Conservation (phyloP, 2,329 filamentous ascomycete species). For the Pezicula rhizophila region DNA sequence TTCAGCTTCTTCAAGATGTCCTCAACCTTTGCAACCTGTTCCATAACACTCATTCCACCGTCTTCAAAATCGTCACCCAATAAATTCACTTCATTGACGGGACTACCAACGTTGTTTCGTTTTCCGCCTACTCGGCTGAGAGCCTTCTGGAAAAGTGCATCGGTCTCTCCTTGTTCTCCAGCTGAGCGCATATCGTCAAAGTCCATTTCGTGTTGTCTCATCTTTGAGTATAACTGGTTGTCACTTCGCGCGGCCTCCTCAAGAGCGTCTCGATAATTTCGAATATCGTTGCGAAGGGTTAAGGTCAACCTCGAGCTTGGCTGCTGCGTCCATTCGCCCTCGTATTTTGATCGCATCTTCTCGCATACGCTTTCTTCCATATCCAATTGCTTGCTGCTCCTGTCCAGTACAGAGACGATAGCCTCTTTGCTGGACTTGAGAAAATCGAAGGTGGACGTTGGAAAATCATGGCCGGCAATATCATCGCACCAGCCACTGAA, state of each 20-base stretch:
- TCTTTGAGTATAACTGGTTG: conserved; percentile 72
- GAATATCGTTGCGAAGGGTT: conserved; percentile 79
- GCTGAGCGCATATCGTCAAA: conserved; percentile 95
- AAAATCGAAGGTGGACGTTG: conserved; percentile 70
- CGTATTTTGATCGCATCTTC: conserved; percentile 98
- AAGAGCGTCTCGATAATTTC: conserved; percentile 80
- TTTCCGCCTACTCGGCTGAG: conserved; percentile 66
- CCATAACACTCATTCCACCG: conserved; percentile 69
- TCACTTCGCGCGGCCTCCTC: conserved; percentile 88
- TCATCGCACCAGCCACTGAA: conserved; percentile 94
- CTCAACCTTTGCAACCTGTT: conserved; percentile 85
- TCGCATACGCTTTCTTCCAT: conserved; percentile 98
- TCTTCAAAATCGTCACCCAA: conserved; percentile 92
- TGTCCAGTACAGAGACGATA: conserved; percentile 68
- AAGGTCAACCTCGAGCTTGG: conserved; percentile 85
- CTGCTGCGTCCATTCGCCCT: conserved; percentile 92
- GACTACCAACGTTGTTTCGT: conserved; percentile 52
- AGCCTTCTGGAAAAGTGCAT: conserved; percentile 81
- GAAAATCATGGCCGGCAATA: conserved; percentile 77
- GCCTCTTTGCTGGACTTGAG: conserved; percentile 72
- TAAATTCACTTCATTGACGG: conserved; percentile 63
- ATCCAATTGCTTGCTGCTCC: conserved; percentile 80
- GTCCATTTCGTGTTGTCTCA: conserved; percentile 78
- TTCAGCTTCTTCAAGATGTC: conserved; percentile 87
- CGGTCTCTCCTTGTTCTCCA: conserved; percentile 78